Evolutionary conservation across 306 rosid species (phyloP).

Genomic region (Lathyrus aphaca): DNA sequence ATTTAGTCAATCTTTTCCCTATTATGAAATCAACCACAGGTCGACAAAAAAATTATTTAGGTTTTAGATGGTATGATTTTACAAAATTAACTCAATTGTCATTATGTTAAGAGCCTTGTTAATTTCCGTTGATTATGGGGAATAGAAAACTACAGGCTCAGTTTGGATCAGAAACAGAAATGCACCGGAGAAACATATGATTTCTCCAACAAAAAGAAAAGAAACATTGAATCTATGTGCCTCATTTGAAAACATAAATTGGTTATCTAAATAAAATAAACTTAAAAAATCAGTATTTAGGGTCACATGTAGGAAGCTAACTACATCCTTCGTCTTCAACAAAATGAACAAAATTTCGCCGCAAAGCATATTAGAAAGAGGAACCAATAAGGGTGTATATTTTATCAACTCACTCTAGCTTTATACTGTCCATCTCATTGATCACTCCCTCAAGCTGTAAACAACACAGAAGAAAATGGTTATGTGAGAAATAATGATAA

Average conservation of each 20-base stretch:
- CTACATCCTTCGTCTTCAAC: constrained; percentile 43
- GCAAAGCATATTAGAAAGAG: constrained; percentile 23
- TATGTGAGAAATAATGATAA: not conserved
- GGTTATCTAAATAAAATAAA: constrained; percentile 34
- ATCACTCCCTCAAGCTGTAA: constrained; percentile 86
- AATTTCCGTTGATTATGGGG: too few species aligned
- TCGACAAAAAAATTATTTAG: too few species aligned
- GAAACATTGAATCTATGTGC: constrained; percentile 9
- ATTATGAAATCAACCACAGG: too few species aligned
- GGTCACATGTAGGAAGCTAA: constrained; percentile 45
- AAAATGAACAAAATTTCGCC: constrained; percentile 33
- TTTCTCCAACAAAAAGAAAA: not conserved
- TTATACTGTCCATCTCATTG: constrained; percentile 75
- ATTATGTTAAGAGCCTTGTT: too few species aligned
- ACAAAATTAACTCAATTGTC: too few species aligned
- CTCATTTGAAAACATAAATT: constrained; percentile 33
- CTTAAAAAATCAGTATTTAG: constrained; percentile 12
- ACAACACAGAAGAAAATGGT: constrained; percentile 6
- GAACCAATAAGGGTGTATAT: constrained; percentile 14
- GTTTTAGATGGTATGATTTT: too few species aligned
- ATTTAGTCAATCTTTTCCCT: too few species aligned
- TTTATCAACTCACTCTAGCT: constrained; percentile 63
- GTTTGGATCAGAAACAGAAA: not conserved
- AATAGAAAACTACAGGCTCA: too few species aligned
- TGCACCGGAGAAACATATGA: constrained; percentile 1